phyloP scores from a whole-genome alignment of 2,329 filamentous ascomycete genomes.

The Chaetomium sp. region DNA sequence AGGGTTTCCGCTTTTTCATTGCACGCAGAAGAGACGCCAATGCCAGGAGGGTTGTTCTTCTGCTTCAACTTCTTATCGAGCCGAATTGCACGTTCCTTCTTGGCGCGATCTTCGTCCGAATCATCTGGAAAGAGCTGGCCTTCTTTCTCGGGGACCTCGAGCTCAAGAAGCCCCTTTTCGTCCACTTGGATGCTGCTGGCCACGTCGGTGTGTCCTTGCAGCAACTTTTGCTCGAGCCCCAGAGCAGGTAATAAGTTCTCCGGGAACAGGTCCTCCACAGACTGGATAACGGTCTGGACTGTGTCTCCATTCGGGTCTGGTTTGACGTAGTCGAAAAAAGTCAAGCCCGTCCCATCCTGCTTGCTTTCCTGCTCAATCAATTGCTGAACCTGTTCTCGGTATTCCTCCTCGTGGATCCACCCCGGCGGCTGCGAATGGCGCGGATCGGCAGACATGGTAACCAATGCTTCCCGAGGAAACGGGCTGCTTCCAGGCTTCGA shows the following conservation, averaged over 20 bases:
- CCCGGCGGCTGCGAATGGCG: constrained; percentile 71
- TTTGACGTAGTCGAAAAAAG: constrained; percentile 68
- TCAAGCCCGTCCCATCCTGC: constrained; percentile 47
- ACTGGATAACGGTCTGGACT: constrained; percentile 78
- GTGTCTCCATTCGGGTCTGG: constrained; percentile 54
- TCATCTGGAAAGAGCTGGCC: constrained; percentile 52
- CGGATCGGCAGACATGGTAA: constrained; percentile 85
- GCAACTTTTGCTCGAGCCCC: constrained; percentile 42
- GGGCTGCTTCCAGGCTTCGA: constrained; percentile 68
- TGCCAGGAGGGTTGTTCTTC: constrained; percentile 11
- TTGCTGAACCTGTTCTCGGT: constrained; percentile 62
- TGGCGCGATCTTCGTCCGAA: constrained; percentile 54
- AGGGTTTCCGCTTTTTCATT: too few relatives aligned
- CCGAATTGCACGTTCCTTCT: constrained; percentile 36
- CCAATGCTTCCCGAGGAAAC: constrained; percentile 77
- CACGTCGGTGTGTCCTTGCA: constrained; percentile 39
- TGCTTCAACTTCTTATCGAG: constrained; percentile 16
- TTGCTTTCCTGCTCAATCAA: constrained; percentile 67
- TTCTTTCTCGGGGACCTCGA: constrained; percentile 40
- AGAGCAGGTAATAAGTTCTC: constrained; percentile 59
- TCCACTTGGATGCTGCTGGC: constrained; percentile 63
- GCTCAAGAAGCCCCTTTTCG: constrained; percentile 57
- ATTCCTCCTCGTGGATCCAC: constrained; percentile 94
- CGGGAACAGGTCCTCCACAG: constrained; percentile 84
- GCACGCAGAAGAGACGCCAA: background rate